Evolutionary conservation across 2,329 filamentous ascomycete genomes (phyloP).

Genomic region (Pseudogymnoascus sp.): DNA sequence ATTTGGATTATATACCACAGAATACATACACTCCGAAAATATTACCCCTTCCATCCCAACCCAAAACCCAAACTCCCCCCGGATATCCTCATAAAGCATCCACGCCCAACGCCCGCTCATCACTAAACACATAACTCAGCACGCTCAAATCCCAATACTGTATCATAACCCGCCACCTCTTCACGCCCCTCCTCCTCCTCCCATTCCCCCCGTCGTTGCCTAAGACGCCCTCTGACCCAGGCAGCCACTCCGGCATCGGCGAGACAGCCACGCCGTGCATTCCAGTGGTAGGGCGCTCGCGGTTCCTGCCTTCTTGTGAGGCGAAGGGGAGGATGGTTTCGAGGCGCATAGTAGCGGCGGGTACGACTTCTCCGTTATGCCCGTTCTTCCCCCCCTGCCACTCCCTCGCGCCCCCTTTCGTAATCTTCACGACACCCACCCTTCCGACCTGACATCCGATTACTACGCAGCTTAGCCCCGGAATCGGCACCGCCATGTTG

Average conservation of each 20-base stretch:
- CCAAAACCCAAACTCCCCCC: not conserved
- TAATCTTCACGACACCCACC: conserved; percentile 54
- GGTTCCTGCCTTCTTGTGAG: not conserved
- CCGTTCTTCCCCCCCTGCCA: conserved; percentile 8
- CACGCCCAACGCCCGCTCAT: not conserved
- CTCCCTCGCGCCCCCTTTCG: conserved; percentile 30
- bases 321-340: conserved; percentile 44
- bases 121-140: conserved; percentile 57
- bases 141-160: conserved; percentile 65
- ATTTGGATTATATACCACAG: not conserved
- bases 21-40: not conserved
- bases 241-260: conserved; percentile 45
- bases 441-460: conserved; percentile 59
- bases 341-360: conserved; percentile 35
- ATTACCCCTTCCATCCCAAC: not conserved
- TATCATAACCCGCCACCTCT: conserved; percentile 60
- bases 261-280: conserved; percentile 62
- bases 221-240: conserved; percentile 5
- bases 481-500: conserved; percentile 56
- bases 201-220: conserved; percentile 15
- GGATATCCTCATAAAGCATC: not conserved
- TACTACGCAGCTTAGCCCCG: conserved; percentile 62
- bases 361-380: not conserved
- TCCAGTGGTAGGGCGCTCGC: conserved; percentile 36
- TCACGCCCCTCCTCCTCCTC: conserved; percentile 24